Evolutionary conservation across 495 filamentous ascomycete genomes (phyloP).

Genomic region (Penicillium ochrochloron): DNA sequence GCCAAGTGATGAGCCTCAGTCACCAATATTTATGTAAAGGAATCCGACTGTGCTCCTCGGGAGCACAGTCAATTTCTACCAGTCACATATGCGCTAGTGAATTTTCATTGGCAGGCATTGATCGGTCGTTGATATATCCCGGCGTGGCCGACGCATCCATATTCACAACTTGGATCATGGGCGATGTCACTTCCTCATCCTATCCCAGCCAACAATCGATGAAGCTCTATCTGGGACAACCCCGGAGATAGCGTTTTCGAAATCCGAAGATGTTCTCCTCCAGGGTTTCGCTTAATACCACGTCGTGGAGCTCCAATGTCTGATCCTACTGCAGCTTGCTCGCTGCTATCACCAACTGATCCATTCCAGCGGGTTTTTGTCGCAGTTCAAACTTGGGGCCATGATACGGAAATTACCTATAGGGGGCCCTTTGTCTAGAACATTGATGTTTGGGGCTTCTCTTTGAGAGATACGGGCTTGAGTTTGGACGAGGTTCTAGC

Average conservation of each 20-base stretch:
- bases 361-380: constrained; percentile 13
- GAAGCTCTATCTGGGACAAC: not conserved
- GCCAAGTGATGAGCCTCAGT: constrained; percentile 20
- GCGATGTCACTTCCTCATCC: constrained; percentile 3
- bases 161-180: not conserved
- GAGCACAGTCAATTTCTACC: constrained; percentile 20
- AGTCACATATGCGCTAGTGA: constrained; percentile 16
- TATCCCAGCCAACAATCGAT: constrained; percentile 11
- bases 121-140: constrained; percentile 1
- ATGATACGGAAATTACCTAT: not conserved
- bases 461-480: not conserved
- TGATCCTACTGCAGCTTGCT: constrained; percentile 27
- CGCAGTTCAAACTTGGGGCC: not conserved
- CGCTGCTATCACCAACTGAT: constrained; percentile 48
- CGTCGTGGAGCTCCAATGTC: constrained; percentile 8
- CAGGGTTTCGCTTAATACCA: not conserved
- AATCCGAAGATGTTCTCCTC: not conserved
- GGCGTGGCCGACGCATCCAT: not conserved
- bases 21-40: constrained; percentile 11
- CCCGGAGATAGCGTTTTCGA: not conserved
- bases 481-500: not conserved
- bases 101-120: constrained; percentile 22
- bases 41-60: constrained; percentile 18
- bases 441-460: not conserved
- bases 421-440: not conserved